Percentiles rank a stretch among this genome's conserved stretches.
Conservation (phyloP, 805 yeast genomes). For the Nakazawaea siamensis region DNA sequence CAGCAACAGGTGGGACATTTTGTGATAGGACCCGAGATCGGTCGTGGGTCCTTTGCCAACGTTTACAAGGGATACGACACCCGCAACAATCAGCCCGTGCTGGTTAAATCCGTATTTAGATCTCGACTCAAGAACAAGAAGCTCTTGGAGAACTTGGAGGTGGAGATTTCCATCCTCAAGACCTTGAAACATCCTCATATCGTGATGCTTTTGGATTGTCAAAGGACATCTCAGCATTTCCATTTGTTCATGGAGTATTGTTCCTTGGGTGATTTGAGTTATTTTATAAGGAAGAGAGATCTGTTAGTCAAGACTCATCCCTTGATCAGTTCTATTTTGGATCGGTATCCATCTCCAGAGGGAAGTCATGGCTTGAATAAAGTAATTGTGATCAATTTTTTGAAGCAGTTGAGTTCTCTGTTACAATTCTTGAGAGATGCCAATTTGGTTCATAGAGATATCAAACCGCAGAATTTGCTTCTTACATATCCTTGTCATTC, state of each 20-base stretch:
- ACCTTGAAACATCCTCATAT: constrained; percentile 89
- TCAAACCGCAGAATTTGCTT: constrained; percentile 85
- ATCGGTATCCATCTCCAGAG: constrained; percentile 74
- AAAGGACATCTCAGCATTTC: constrained; percentile 67
- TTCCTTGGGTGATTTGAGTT: constrained; percentile 87
- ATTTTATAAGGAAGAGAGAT: constrained; percentile 69
- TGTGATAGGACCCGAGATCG: constrained; percentile 75
- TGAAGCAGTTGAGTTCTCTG: constrained; percentile 82
- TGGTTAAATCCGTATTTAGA: constrained; percentile 81
- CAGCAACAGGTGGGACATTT: constrained; percentile 34
- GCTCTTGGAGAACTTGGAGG: constrained; percentile 81
- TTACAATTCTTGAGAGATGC: constrained; percentile 72
- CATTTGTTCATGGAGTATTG: constrained; percentile 95
- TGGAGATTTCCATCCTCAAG: constrained; percentile 85
- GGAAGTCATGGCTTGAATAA: constrained; percentile 74
- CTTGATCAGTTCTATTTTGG: constrained; percentile 63
- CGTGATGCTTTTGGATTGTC: constrained; percentile 78
- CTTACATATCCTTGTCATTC: constrained; percentile 77
- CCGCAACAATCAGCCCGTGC: constrained; percentile 55
- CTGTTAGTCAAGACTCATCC: constrained; percentile 73
- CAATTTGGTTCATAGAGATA: constrained; percentile 88
- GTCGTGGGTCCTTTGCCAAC: constrained; percentile 92
- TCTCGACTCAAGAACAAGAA: constrained; percentile 80
- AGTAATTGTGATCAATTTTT: constrained; percentile 70
- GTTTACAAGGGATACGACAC: constrained; percentile 78